phyloP scores from a whole-genome alignment of 2,329 filamentous ascomycete species.

The Ascochyta pisi region DNA sequence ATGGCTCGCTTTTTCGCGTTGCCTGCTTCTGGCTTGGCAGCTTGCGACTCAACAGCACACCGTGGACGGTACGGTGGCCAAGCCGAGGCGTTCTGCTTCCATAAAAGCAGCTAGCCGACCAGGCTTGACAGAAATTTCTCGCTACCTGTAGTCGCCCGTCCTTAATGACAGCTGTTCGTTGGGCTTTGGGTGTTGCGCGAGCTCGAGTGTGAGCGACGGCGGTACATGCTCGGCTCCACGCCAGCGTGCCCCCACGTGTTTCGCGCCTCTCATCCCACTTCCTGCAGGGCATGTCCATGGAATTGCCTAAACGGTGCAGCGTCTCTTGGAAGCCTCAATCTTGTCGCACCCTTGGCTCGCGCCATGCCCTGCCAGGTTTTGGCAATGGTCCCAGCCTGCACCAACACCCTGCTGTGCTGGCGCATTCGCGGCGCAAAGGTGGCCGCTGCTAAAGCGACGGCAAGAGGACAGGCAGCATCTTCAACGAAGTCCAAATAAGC shows the following conservation, averaged over 20 bases:
- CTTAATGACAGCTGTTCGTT: background rate
- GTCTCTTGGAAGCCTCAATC: conserved; percentile 11
- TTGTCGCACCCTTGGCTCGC: conserved; percentile 12
- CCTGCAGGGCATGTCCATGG: conserved; percentile 11
- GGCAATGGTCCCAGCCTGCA: conserved; percentile 8
- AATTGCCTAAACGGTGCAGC: conserved; percentile 12
- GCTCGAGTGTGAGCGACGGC: background rate
- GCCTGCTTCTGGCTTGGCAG: conserved; percentile 28
- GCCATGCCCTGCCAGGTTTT: conserved; percentile 9
- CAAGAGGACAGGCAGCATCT: conserved; percentile 8
- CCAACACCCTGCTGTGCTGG: conserved; percentile 9
- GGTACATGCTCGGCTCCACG: conserved; percentile 3
- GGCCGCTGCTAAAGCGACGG: background rate
- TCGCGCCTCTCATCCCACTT: conserved; percentile 18
- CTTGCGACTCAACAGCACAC: conserved; percentile 8
- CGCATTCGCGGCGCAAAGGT: background rate
- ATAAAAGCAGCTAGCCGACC: conserved; percentile 1
- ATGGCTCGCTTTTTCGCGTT: conserved; percentile 23
- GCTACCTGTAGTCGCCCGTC: background rate
- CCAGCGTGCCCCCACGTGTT: conserved; percentile 33
- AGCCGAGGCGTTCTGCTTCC: conserved; percentile 22
- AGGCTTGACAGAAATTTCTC: conserved; percentile 12
- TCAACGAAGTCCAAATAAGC: conserved; percentile 39
- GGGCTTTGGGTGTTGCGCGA: background rate
- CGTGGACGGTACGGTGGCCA: background rate